Base-by-base conservation (phyloP, 2,329 filamentous ascomycete species). In the Fusarium pilosicola region DNA sequence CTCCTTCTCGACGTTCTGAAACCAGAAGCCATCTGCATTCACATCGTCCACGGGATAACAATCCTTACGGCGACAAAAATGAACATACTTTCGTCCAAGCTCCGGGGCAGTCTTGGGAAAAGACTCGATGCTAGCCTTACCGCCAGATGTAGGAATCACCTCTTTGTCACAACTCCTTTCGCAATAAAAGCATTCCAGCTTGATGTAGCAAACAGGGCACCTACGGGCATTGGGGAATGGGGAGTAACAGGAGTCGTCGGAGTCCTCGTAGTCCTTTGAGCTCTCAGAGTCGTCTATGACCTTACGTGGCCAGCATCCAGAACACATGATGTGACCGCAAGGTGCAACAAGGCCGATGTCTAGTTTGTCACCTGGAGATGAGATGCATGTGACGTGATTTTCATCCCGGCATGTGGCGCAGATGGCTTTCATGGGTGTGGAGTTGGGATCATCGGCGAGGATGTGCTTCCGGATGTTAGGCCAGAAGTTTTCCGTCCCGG, bases 301-400 rank as follows among this genome's bases (percentile, higher is more conserved):
- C 24, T 56, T 9, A 34, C 41, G 45, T 4, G 68, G 68, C 55
- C 61, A 71, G 36, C 66, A 71, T 24, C 30, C 10, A 12, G 8
- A 14, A 17, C 61, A 71, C 60, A 71, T 44, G 5, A 57, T 36
- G 32, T 71, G 68, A 7, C 66, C 66, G 18, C 66, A 71, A 1
- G 66, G 61, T 1, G 66, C 41, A 4, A 71, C 36, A 15, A 61
- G 9, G 9, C 38, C 51, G 28, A 11, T 9, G 4, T 48, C 12
- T 18, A 22, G 30, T 20, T 45, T 32, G 6, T 24, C 44, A 5
- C 15, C 8, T 3, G 60, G 26, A 18, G 18, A 2, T 48, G 45
- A 13, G 44, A 41, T 24, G 10, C 61, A 42, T 1, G 44, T 22
- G 17, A 71, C 41, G 9, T 41, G 42, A 1, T 66, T 20, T 11